Evolutionary conservation across 768 basidiomycete species (phyloP).

Genomic region (Chlorophyllum brunneum): DNA sequence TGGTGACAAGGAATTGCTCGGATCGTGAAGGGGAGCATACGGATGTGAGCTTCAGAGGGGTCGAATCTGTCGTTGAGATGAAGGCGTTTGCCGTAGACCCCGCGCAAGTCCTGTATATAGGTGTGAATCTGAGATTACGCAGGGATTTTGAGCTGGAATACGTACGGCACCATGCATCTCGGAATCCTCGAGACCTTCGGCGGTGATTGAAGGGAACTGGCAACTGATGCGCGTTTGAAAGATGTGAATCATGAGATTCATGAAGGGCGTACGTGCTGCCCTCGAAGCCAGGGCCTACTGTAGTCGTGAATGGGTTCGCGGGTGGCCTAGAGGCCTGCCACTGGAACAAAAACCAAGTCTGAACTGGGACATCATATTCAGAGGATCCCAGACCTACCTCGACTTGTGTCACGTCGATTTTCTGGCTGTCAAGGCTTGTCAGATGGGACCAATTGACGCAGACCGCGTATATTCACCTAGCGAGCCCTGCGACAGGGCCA

Average conservation of each 20-base stretch:
- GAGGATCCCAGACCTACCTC: background rate
- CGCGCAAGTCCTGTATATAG: constrained; percentile 35
- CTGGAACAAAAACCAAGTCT: constrained; percentile 18
- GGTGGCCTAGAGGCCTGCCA: constrained; percentile 38
- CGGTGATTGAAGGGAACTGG: constrained; percentile 47
- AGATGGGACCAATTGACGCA: background rate
- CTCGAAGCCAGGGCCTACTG: constrained; percentile 41
- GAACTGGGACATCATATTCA: background rate
- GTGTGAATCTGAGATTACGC: background rate
- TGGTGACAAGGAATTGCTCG: background rate
- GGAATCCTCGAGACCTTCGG: constrained; percentile 39
- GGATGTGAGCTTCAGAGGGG: constrained; percentile 29
- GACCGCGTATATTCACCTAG: constrained; percentile 21
- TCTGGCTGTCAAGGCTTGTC: background rate
- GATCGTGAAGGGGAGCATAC: constrained; percentile 22
- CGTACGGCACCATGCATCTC: constrained; percentile 40
- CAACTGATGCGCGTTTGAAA: constrained; percentile 27
- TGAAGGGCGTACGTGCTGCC: constrained; percentile 32
- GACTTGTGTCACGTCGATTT: background rate
- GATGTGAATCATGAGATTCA: background rate
- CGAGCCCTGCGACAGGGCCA: constrained; percentile 33
- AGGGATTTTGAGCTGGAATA: background rate
- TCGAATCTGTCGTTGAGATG: constrained; percentile 31
- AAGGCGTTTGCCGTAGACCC: constrained; percentile 39
- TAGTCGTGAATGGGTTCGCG: constrained; percentile 39